Percentiles rank a stretch among this genome's conserved stretches.
Evolutionary conservation across 2,329 filamentous ascomycete species (phyloP).

Genomic region (Byssoonygena ceratinophila): DNA sequence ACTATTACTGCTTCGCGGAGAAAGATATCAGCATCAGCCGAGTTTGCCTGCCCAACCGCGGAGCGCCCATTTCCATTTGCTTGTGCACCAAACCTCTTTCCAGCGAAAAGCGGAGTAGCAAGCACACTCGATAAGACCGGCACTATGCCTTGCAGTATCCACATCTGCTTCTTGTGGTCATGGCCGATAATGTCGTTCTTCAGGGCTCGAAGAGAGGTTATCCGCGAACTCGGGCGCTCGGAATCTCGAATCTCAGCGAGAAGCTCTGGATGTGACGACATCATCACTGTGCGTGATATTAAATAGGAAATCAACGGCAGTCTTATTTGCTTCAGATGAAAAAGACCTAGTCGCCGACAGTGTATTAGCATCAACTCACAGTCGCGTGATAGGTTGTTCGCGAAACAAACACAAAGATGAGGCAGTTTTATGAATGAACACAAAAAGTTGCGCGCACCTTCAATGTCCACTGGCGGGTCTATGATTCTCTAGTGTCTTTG

Average conservation of each 20-base stretch:
- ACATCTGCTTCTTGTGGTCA: slow-evolving; percentile 71
- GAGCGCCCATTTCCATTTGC: slow-evolving; percentile 24
- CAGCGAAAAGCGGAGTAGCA: slow-evolving; percentile 36
- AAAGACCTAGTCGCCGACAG: not conserved
- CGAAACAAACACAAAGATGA: too few relatives aligned
- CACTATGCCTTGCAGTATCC: slow-evolving; percentile 58
- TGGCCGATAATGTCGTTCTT: slow-evolving; percentile 90
- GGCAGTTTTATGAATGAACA: too few relatives aligned
- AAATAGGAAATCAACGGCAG: not conserved
- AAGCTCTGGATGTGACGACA: slow-evolving; percentile 44
- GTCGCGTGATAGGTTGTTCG: too few relatives aligned
- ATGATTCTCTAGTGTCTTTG: not conserved
- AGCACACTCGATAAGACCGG: slow-evolving; percentile 42
- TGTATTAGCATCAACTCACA: not conserved
- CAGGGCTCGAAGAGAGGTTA: slow-evolving; percentile 55
- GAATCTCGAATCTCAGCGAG: slow-evolving; percentile 49
- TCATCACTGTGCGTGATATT: slow-evolving; percentile 40
- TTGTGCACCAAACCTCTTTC: slow-evolving; percentile 24
- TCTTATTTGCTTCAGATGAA: not conserved
- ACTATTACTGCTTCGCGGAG: slow-evolving; percentile 72
- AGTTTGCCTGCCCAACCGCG: slow-evolving; percentile 46
- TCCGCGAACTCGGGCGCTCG: slow-evolving; percentile 31
- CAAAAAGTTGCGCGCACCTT: not conserved
- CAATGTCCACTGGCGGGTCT: not conserved
- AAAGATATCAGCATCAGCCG: slow-evolving; percentile 52